These are phyloP conservation scores for Pelargonium australe DNA, from an alignment of 441 rosid genomes.

Conservation along the genomic window DNA sequence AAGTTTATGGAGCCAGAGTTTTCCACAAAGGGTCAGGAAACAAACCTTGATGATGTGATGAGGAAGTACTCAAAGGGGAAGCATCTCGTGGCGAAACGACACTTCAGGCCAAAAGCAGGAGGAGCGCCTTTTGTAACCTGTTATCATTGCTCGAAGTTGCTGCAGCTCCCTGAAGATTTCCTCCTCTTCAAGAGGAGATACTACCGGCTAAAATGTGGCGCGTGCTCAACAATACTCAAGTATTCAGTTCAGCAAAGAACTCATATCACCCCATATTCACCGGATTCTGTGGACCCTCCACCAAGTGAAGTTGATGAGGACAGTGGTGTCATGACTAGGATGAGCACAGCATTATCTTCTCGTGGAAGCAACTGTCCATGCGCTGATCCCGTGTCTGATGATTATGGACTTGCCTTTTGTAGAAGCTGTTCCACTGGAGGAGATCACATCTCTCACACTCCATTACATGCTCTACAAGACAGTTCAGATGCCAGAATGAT, in stretches of 20 bases:
- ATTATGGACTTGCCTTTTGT: slow-evolving; percentile 17
- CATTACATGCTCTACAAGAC: slow-evolving; percentile 17
- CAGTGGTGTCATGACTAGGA: slow-evolving; percentile 20
- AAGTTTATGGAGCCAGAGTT: slow-evolving; percentile 36
- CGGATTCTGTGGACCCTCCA: slow-evolving; percentile 26
- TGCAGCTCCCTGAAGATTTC: slow-evolving; percentile 76
- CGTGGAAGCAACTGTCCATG: slow-evolving; percentile 29
- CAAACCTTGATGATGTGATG: slow-evolving; percentile 42
- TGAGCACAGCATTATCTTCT: slow-evolving; percentile 31
- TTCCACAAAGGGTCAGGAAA: slow-evolving; percentile 32
- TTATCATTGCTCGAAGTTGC: slow-evolving; percentile 44
- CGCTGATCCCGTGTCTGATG: slow-evolving; percentile 34
- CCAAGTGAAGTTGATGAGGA: slow-evolving; percentile 38
- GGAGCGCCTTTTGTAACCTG: slow-evolving; percentile 81
- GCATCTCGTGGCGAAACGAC: slow-evolving; percentile 44
- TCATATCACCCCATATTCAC: slow-evolving; percentile 45
- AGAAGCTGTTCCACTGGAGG: slow-evolving; percentile 35
- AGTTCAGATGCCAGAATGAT: slow-evolving; percentile 23
- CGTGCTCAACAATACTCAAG: slow-evolving; percentile 59
- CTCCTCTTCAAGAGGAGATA: slow-evolving; percentile 42
- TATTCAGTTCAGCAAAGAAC: slow-evolving; percentile 41
- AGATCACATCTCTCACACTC: slow-evolving; percentile 22
- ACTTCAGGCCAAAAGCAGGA: slow-evolving; percentile 64
- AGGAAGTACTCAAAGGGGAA: slow-evolving; percentile 43
- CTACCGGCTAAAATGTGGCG: slow-evolving; percentile 70